Evolutionary conservation across 768 basidiomycete species (phyloP).

Genomic region (Saitozyma podzolica): DNA sequence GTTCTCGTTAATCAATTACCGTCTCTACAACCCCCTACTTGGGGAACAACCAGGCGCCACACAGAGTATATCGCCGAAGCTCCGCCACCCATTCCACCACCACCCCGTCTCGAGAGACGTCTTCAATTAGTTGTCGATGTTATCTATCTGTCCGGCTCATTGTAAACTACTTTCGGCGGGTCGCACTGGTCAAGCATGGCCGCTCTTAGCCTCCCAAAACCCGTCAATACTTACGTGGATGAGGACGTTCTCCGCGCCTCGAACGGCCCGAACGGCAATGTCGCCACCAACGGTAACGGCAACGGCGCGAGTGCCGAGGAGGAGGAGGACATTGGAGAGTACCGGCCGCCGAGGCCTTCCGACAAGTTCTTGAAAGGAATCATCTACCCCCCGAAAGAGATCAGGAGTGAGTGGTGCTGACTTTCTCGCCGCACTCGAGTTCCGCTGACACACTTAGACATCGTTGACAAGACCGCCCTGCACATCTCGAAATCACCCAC

Average conservation of each 20-base stretch:
- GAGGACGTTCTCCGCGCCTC: conserved; percentile 39
- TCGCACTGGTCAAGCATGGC: too few relatives aligned
- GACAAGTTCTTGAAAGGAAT: conserved; percentile 74
- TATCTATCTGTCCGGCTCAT: too few relatives aligned
- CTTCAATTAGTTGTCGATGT: too few relatives aligned
- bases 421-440: neutral
- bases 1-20: too few relatives aligned
- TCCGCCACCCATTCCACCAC: too few relatives aligned
- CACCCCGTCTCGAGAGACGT: too few relatives aligned
- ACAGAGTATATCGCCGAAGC: too few relatives aligned
- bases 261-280: conserved; percentile 11
- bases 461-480: conserved; percentile 90
- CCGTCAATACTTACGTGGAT: conserved; percentile 43
- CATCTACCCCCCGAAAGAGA: conserved; percentile 93
- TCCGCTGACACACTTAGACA: conserved; percentile 59
- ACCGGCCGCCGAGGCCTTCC: conserved; percentile 42
- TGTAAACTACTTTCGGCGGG: too few relatives aligned
- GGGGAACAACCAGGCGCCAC: too few relatives aligned
- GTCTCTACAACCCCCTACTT: too few relatives aligned
- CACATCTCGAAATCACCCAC: conserved; percentile 93
- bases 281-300: conserved; percentile 23
- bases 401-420: conserved; percentile 67
- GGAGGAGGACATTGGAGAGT: conserved; percentile 57
- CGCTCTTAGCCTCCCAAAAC: conserved; percentile 47
- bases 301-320: conserved; percentile 53